Evolutionary conservation across 2,329 filamentous ascomycete species (phyloP).

Genomic region (Stemphylium vesicarium): DNA sequence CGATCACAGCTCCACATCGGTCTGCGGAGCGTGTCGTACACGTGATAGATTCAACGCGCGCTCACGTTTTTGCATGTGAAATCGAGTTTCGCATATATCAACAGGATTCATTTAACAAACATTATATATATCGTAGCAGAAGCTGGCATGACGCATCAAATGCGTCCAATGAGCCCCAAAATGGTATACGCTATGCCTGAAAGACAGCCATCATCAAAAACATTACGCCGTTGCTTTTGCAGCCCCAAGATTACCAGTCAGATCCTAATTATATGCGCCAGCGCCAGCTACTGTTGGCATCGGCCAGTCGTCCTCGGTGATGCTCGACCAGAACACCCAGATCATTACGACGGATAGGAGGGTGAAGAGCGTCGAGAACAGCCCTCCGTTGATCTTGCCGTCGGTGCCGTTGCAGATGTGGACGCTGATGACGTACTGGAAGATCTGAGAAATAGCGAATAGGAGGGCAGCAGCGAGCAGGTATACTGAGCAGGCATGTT

Average conservation of each 20-base stretch:
- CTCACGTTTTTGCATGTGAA: constrained; percentile 29
- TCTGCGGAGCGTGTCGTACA: constrained; percentile 16
- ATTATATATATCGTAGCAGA: constrained; percentile 44
- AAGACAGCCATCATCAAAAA: constrained; percentile 37
- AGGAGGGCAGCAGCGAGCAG: constrained; percentile 74
- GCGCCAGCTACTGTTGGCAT: constrained; percentile 54
- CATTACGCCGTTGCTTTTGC: constrained; percentile 40
- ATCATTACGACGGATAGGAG: constrained; percentile 80
- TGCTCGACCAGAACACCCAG: constrained; percentile 98
- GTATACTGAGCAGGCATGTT: constrained; percentile 63
- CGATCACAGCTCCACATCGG: constrained; percentile 8
- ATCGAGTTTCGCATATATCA: not conserved
- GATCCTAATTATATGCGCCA: constrained; percentile 47
- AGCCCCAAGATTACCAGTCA: constrained; percentile 21
- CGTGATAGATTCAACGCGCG: constrained; percentile 29
- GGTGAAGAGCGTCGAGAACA: constrained; percentile 95
- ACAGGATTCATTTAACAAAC: constrained; percentile 28
- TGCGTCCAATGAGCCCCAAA: constrained; percentile 38
- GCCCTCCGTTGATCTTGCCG: constrained; percentile 87
- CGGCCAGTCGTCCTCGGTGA: constrained; percentile 98
- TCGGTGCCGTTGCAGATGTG: constrained; percentile 84
- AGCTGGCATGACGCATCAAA: constrained; percentile 34
- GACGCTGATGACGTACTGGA: constrained; percentile 91
- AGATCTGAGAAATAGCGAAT: constrained; percentile 92
- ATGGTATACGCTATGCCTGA: constrained; percentile 51